Conservation (phyloP, 768 basidiomycete genomes). For the Tricholoma flavovirens region DNA sequence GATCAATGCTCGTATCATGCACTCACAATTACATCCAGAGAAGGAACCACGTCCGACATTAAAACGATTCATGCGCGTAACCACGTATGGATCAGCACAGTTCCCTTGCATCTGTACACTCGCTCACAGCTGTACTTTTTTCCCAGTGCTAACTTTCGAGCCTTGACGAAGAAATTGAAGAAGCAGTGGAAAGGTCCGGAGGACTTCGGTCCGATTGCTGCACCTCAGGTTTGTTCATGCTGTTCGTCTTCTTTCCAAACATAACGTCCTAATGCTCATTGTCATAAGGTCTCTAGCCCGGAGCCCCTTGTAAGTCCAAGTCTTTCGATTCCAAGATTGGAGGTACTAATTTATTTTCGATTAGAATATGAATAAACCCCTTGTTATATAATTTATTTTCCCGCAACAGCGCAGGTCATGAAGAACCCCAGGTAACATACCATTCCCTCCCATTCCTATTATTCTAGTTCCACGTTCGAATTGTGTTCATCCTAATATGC, state of each 20-base stretch:
- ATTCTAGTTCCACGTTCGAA: no score
- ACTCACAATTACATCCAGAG: neutral
- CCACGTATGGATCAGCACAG: neutral
- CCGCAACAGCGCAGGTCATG: neutral
- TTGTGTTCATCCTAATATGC: no score
- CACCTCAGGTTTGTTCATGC: neutral
- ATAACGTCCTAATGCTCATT: neutral
- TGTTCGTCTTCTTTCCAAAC: neutral
- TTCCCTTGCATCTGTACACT: neutral
- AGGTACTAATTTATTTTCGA: neutral
- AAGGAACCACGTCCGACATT: neutral
- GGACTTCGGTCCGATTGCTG: neutral
- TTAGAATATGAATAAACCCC: neutral
- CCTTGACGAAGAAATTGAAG: neutral
- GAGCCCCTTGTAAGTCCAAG: neutral
- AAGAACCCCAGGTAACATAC: neutral
- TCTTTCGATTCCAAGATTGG: neutral
- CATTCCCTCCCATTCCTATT: no score
- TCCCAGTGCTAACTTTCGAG: neutral
- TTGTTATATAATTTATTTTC: neutral
- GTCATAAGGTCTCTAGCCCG: neutral
- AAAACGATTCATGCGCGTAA: neutral
- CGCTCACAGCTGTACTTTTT: neutral
- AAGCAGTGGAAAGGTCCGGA: neutral
- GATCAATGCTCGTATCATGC: neutral